Evolutionary conservation across 768 basidiomycete species (phyloP), one percentile per base, ranked within the genome.

Genomic region (Termitomyces sp.): DNA sequence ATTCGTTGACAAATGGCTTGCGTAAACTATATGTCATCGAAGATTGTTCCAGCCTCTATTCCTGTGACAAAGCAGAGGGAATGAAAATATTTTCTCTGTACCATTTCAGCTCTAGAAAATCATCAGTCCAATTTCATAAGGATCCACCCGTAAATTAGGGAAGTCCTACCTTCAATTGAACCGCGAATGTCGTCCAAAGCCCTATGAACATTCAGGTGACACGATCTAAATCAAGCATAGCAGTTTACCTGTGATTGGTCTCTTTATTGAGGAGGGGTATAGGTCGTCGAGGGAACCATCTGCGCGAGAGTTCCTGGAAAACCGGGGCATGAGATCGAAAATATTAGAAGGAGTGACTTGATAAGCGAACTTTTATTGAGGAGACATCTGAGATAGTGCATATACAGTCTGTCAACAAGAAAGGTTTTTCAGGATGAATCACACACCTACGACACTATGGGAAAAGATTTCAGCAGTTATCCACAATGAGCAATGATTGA

Each of bases 161-260:
- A 58, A 55, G 32, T 26, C 24, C 12, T 60, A 87, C 91, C 93
- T 70, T 70, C 65, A 46, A 96, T 92, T 5, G 89, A 91, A 30
- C 79, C 77, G 41, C 73, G 74, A 56, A 95, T 94, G 62, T 96
- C 93, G 57, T 88, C 87, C 58, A 93, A 67, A 2, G 93, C 93
- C 28, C 92, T 94, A 64, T 46, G 32, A 43, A 26, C 9, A 15
- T 21, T 51, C 19, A 14, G 37, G 26, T 51, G 14, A 52, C 43
- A 30, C 12, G 15, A 51, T 15, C 14, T n/a, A 44, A 9, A 38
- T 8, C 50, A n/a, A 42, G 41, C 22, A 35, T 15, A 65, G 65
- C 32, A 47, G 26, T 60, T 34, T 61, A 85, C 90, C 90, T 76
- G 65, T 92, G 90, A 19, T 64, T 75, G 50, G 66, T 77, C 53